Evolutionary conservation across 139 green algal species (phyloP), one percentile per base, ranked within the genome.

Genomic region (Pseudopediastrum boryanum): DNA sequence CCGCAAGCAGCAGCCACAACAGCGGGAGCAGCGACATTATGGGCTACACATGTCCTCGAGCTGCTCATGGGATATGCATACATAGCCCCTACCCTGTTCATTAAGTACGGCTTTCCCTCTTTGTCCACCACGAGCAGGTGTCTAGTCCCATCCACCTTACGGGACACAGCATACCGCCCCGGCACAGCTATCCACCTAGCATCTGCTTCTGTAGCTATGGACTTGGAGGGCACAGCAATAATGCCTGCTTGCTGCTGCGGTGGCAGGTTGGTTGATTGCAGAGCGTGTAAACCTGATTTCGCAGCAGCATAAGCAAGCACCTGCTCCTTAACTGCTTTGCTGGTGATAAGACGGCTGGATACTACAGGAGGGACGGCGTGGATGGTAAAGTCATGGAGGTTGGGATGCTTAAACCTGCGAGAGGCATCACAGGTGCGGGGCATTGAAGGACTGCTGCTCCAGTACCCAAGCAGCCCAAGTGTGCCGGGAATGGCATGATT

Each of bases 161-260:
- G 58, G 21, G 64, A 77, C 25, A 84, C 83, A n/a, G 33, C 27
- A 59, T 87, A 87, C 13, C 83, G 77, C 3, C 78, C 78, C 25
- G 77, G 78, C 23, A 35, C 41, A 31, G 51, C 61, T 21, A 82
- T 3, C 80, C 80, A 82, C 2, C 10, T 27, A 1, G 46, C 73
- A 41, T 82, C 73, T 0, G 25, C 61, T 3, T 3, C 3, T n/a
- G 33, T 43, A 2, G 3, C 2, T 9, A 78, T 59, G 19, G 21
- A 8, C 38, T 5, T 2, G 10, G 27, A 39, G 6, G 77, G 77
- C 8, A 67, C 58, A 35, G 78, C 48, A 38, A 75, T 54, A 8
- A 54, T 25, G 25, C 23, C 39, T 35, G 38, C 23, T 23, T 58
- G 39, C 65, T 50, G 71, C 71, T 44, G 61, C 36, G 6, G 58